Conservation (phyloP, 208 protist genomes). For the Leishmania mexicana region DNA sequence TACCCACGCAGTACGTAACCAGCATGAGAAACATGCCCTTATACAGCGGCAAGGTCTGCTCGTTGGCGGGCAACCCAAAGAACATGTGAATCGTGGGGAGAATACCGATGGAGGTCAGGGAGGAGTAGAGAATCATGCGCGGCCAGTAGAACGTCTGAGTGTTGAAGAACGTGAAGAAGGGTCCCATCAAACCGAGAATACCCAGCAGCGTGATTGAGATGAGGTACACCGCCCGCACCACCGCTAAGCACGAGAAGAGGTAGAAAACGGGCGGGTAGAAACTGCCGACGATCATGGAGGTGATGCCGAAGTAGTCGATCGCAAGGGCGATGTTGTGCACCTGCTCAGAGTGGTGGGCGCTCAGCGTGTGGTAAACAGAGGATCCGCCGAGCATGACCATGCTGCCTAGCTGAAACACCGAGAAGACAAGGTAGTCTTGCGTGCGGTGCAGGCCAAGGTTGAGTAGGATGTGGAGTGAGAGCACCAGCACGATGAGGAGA, state of each 20-base stretch:
- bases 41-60: conserved; percentile 48
- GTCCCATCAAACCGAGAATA: conserved; percentile 69
- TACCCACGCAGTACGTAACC: conserved; percentile 63
- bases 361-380: conserved; percentile 72
- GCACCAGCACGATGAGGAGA: conserved; percentile 60
- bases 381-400: conserved; percentile 77
- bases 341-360: conserved; percentile 55
- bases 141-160: conserved; percentile 42
- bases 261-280: conserved; percentile 87
- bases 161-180: conserved; percentile 67
- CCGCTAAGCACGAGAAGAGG: conserved; percentile 68
- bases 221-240: conserved; percentile 65
- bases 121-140: conserved; percentile 78
- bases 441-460: conserved; percentile 38
- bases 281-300: conserved; percentile 73
- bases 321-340: conserved; percentile 62
- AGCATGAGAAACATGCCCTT: conserved; percentile 71
- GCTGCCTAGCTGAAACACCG: conserved; percentile 68
- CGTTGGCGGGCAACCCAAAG: conserved; percentile 42
- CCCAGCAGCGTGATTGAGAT: conserved; percentile 69
- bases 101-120: conserved; percentile 65
- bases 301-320: conserved; percentile 89
- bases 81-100: conserved; percentile 74
- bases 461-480: conserved; percentile 48
- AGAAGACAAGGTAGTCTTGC: conserved; percentile 54